Conservation (phyloP, 2,329 filamentous ascomycete species). For the Epichloe gansuensis region DNA sequence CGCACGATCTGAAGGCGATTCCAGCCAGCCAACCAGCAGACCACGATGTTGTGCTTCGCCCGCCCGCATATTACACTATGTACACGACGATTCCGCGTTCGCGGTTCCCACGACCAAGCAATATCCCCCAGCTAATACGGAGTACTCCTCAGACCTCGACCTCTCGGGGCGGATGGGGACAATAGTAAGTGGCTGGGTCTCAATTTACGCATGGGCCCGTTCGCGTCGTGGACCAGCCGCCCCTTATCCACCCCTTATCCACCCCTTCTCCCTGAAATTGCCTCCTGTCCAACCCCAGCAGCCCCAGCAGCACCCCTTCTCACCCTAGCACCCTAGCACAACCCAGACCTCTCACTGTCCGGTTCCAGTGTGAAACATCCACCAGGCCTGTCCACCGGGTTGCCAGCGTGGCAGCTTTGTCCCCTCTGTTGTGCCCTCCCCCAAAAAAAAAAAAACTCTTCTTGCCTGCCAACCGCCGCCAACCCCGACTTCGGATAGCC, state of each 20-base stretch:
- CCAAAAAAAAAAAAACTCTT: neutral
- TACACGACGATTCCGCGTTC: neutral
- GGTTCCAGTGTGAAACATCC: conserved; percentile 10
- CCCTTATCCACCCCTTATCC: conserved; percentile 10
- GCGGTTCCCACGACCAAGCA: neutral
- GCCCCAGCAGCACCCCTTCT: conserved; percentile 8
- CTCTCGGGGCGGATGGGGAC: neutral
- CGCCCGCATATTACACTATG: neutral
- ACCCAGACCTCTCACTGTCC: neutral
- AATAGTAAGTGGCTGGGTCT: conserved; percentile 10
- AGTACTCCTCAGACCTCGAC: neutral
- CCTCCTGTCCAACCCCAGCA: conserved; percentile 11
- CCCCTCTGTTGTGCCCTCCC: neutral
- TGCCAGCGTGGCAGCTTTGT: neutral
- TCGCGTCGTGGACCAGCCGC: conserved; percentile 1
- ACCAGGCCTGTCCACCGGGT: neutral
- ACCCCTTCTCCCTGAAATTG: conserved; percentile 14
- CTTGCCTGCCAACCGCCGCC: neutral
- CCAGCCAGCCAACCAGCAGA: neutral
- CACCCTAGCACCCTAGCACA: conserved; percentile 12
- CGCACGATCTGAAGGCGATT: neutral
- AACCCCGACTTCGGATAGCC: no score
- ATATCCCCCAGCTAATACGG: neutral
- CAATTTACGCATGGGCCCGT: conserved; percentile 7
- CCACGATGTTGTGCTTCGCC: neutral